Evolutionary conservation across 208 protist species (phyloP).

Genomic region (Trypanosoma brucei): DNA sequence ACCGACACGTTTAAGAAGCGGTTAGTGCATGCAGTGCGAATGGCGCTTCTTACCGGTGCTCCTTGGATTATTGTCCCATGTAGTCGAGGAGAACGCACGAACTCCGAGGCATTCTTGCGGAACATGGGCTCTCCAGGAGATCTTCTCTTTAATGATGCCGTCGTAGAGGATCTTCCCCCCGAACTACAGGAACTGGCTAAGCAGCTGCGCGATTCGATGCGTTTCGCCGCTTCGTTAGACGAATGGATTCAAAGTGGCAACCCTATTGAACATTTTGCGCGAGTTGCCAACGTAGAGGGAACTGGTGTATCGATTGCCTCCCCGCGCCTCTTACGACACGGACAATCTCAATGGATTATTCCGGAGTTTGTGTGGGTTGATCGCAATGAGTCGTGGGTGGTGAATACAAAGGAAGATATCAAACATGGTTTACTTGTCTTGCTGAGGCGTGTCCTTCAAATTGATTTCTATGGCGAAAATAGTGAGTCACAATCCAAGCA

Average conservation of each 20-base stretch:
- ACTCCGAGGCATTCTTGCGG: constrained; percentile 9
- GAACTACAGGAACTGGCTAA: constrained; percentile 6
- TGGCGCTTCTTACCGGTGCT: constrained; percentile 51
- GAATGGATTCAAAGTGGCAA: constrained; percentile 15
- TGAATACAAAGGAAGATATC: neutral
- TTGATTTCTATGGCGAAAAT: neutral
- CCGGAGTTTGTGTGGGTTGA: constrained; percentile 16
- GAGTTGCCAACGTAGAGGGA: neutral
- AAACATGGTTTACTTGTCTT: constrained; percentile 4
- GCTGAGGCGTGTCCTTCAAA: neutral
- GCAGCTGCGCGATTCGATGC: constrained; percentile 24
- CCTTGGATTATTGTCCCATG: constrained; percentile 59
- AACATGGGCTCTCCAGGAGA: constrained; percentile 5
- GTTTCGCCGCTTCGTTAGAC: constrained; percentile 8
- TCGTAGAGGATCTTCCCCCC: constrained; percentile 6
- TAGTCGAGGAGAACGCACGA: constrained; percentile 16
- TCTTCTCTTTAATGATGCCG: constrained; percentile 15
- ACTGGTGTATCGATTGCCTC: constrained; percentile 1
- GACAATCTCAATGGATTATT: constrained; percentile 19
- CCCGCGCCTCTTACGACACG: constrained; percentile 17
- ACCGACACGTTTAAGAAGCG: constrained; percentile 29
- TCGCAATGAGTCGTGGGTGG: neutral
- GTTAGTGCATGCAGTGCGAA: constrained; percentile 39
- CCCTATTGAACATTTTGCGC: constrained; percentile 2
- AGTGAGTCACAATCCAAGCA: neutral